Evolutionary conservation across 2,329 filamentous ascomycete genomes (phyloP).

Genomic region (Drechslerella coelobrocha): DNA sequence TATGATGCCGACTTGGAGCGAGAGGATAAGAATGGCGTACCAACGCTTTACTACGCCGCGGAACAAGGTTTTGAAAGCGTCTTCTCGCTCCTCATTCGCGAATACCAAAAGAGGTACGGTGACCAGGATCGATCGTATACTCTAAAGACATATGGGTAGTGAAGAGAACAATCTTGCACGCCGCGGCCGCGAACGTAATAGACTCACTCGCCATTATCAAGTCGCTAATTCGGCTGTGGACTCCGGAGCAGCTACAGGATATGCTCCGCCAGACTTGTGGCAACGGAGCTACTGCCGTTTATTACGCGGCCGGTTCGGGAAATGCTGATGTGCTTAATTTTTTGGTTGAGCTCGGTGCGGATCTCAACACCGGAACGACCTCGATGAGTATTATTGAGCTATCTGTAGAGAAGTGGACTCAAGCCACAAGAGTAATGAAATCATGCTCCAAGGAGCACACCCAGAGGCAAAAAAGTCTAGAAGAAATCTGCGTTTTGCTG

Average conservation of each 20-base stretch:
- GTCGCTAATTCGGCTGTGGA: slow-evolving; percentile 27
- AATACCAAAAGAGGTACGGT: slow-evolving; percentile 45
- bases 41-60: slow-evolving; percentile 14
- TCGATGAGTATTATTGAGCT: slow-evolving; percentile 18
- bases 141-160: slow-evolving; percentile 19
- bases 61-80: slow-evolving; percentile 31
- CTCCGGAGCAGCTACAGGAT: slow-evolving; percentile 27
- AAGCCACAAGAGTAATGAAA: slow-evolving; percentile 27
- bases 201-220: slow-evolving; percentile 26
- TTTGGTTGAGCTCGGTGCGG: slow-evolving; percentile 50
- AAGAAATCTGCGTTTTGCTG: slow-evolving; percentile 12
- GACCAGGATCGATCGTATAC: slow-evolving; percentile 21
- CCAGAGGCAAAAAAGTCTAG: slow-evolving; percentile 14
- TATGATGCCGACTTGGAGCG: slow-evolving; percentile 31
- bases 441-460: slow-evolving; percentile 15
- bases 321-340: slow-evolving; percentile 45
- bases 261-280: slow-evolving; percentile 15
- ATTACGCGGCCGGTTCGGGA: slow-evolving; percentile 46
- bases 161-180: slow-evolving; percentile 4
- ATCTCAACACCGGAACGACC: slow-evolving; percentile 27
- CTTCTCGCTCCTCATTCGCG: slow-evolving; percentile 29
- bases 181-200: slow-evolving; percentile 16
- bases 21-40: slow-evolving; percentile 24
- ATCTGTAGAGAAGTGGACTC: slow-evolving; percentile 11
- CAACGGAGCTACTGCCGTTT: slow-evolving; percentile 47